Percentiles rank a stretch among this genome's conserved stretches.
phyloP scores from a whole-genome alignment of 768 basidiomycete genomes.

The Trametes gibbosa region DNA sequence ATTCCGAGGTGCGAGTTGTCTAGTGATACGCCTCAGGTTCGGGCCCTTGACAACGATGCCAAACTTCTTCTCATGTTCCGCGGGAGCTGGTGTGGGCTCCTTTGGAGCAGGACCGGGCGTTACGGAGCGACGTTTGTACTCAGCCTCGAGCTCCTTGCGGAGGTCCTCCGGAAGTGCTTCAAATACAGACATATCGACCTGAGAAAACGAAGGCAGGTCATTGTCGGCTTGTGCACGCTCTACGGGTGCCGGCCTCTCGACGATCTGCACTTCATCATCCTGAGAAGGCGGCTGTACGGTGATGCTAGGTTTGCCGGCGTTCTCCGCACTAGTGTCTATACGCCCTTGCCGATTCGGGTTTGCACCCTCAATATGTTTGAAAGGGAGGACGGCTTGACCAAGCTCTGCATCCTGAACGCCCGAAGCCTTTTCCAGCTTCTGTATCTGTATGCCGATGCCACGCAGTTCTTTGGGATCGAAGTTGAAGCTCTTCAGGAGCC shows the following conservation, averaged over 20 bases:
- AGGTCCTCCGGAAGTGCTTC: conserved; percentile 70
- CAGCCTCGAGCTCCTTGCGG: conserved; percentile 62
- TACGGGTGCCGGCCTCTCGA: conserved; percentile 4
- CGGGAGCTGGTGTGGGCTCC: conserved; percentile 1
- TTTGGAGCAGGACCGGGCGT: conserved; percentile 38
- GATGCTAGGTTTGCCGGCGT: conserved; percentile 11
- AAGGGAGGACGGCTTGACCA: conserved; percentile 64
- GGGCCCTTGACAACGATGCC: conserved; percentile 33
- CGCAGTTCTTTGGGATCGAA: conserved; percentile 87
- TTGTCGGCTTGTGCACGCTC: not conserved
- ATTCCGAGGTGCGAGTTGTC: conserved; percentile 59
- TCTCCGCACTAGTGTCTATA: not conserved
- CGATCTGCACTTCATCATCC: conserved; percentile 15
- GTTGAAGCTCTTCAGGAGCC: conserved; percentile 64
- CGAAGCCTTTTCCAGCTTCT: conserved; percentile 69
- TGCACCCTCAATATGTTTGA: conserved; percentile 36
- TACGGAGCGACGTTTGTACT: conserved; percentile 59
- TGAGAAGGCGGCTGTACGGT: conserved; percentile 36
- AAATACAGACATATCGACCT: conserved; percentile 69
- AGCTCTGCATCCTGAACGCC: conserved; percentile 32
- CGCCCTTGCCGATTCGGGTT: not conserved
- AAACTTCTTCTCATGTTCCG: conserved; percentile 8
- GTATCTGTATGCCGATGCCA: conserved; percentile 88
- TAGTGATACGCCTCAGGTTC: conserved; percentile 57
- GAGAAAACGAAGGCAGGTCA: conserved; percentile 70